Conservation (phyloP, 768 basidiomycete species). For the Lepiota subincarnata region DNA sequence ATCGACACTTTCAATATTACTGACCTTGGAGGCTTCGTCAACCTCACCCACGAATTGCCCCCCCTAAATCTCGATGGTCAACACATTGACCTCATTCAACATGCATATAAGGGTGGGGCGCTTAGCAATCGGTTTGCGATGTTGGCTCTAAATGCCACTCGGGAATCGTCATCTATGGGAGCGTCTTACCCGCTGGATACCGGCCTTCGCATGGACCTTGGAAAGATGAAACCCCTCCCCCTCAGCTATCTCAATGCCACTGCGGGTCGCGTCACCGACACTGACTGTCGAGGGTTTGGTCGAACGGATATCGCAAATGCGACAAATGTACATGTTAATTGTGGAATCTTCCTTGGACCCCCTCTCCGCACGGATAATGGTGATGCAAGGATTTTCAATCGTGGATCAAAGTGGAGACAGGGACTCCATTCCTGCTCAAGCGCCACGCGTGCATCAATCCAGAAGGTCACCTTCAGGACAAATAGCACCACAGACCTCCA, state of each 20-base stretch:
- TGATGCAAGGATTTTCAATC: conserved; percentile 10
- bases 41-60: conserved; percentile 14
- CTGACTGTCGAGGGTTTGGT: conserved; percentile 17
- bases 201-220: not conserved
- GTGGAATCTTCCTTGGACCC: conserved; percentile 17
- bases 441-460: conserved; percentile 12
- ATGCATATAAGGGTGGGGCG: conserved; percentile 21
- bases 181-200: conserved; percentile 3
- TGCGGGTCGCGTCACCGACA: not conserved
- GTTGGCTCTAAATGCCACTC: conserved; percentile 14
- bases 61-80: conserved; percentile 17
- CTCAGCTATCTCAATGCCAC: conserved; percentile 4
- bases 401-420: conserved; percentile 21
- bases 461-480: not conserved
- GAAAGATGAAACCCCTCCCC: not conserved
- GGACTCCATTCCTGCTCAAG: conserved; percentile 17
- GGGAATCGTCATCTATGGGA: conserved; percentile 14
- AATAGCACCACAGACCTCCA: conserved; percentile 4
- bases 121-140: conserved; percentile 17
- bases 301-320: conserved; percentile 17
- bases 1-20: conserved; percentile 13
- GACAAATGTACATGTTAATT: conserved; percentile 19
- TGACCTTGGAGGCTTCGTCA: conserved; percentile 18
- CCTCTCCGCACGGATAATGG: conserved; percentile 19
- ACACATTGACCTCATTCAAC: conserved; percentile 15